Conservation (phyloP, 2,329 filamentous ascomycete genomes). For the Daldinia eschscholtzii region DNA sequence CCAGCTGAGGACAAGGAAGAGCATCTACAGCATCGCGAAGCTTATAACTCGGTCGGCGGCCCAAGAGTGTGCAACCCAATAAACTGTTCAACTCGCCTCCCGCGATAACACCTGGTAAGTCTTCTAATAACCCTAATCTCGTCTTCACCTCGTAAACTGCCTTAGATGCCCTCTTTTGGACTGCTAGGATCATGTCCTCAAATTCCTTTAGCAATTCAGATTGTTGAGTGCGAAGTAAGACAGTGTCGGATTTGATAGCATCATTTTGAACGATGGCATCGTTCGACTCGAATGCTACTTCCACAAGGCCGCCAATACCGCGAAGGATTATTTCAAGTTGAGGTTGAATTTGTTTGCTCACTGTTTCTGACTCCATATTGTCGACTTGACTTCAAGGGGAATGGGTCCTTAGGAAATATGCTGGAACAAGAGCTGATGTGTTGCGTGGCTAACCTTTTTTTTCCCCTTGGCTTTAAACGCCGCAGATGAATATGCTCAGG, state of each 20-base stretch:
- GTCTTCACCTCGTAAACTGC: slow-evolving; percentile 30
- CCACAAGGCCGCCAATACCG: slow-evolving; percentile 33
- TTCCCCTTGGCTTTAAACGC: too few species aligned
- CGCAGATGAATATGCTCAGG: not conserved
- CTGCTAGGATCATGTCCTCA: slow-evolving; percentile 30
- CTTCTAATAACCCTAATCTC: slow-evolving; percentile 22
- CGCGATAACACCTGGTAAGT: slow-evolving; percentile 27
- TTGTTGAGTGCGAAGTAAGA: slow-evolving; percentile 21
- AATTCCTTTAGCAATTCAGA: slow-evolving; percentile 27
- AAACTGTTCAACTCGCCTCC: slow-evolving; percentile 26
- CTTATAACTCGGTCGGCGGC: slow-evolving; percentile 35
- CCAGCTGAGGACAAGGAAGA: slow-evolving; percentile 14
- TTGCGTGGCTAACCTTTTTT: not conserved
- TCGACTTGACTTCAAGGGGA: not conserved
- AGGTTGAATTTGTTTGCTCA: slow-evolving; percentile 5
- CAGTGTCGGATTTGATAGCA: not conserved
- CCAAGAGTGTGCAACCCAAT: slow-evolving; percentile 15
- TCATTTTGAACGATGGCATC: not conserved
- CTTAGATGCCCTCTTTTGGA: slow-evolving; percentile 36
- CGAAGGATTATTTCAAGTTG: slow-evolving; percentile 29
- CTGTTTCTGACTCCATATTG: not conserved
- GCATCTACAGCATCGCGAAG: slow-evolving; percentile 22
- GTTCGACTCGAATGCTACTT: slow-evolving; percentile 17
- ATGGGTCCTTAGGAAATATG: not conserved
- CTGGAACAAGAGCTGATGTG: too few species aligned